Conservation (phyloP, 2,329 filamentous ascomycete species). For the Penicillium crustosum region DNA sequence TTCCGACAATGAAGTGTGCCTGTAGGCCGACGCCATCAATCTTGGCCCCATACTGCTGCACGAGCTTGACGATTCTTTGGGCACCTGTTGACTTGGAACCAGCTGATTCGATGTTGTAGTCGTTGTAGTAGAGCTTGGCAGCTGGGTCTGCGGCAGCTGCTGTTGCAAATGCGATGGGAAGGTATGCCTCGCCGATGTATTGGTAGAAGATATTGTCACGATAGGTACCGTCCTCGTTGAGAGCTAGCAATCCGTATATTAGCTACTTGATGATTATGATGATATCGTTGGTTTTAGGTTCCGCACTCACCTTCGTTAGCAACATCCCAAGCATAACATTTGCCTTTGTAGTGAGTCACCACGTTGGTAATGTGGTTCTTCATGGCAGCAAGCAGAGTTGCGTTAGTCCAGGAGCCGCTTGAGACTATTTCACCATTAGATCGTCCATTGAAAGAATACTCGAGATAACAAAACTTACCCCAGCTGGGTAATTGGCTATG, state of each 20-base stretch:
- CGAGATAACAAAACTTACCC: slow-evolving; percentile 45
- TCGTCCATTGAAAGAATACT: not conserved
- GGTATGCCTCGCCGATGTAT: slow-evolving; percentile 46
- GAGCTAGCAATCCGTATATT: slow-evolving; percentile 22
- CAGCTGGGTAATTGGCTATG: slow-evolving; percentile 50
- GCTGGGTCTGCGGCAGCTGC: slow-evolving; percentile 60
- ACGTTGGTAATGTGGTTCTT: slow-evolving; percentile 47
- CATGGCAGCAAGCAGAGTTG: slow-evolving; percentile 57
- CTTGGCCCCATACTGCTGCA: slow-evolving; percentile 40
- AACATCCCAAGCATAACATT: slow-evolving; percentile 44
- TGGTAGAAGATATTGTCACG: slow-evolving; percentile 44
- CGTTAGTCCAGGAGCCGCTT: slow-evolving; percentile 56
- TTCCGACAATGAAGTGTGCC: slow-evolving; percentile 40
- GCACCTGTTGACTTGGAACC: slow-evolving; percentile 39
- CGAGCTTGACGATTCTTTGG: slow-evolving; percentile 39
- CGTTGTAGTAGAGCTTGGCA: slow-evolving; percentile 48
- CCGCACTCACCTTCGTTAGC: slow-evolving; percentile 37
- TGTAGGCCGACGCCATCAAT: slow-evolving; percentile 54
- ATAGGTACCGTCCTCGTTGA: slow-evolving; percentile 50
- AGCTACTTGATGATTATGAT: not conserved
- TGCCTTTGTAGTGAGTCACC: slow-evolving; percentile 37
- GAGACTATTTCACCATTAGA: slow-evolving; percentile 35
- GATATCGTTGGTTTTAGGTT: not conserved
- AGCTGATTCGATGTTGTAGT: slow-evolving; percentile 45
- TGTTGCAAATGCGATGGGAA: slow-evolving; percentile 49